phyloP scores from a whole-genome alignment of 306 rosid species.

The Pachyrhizus erosus region DNA sequence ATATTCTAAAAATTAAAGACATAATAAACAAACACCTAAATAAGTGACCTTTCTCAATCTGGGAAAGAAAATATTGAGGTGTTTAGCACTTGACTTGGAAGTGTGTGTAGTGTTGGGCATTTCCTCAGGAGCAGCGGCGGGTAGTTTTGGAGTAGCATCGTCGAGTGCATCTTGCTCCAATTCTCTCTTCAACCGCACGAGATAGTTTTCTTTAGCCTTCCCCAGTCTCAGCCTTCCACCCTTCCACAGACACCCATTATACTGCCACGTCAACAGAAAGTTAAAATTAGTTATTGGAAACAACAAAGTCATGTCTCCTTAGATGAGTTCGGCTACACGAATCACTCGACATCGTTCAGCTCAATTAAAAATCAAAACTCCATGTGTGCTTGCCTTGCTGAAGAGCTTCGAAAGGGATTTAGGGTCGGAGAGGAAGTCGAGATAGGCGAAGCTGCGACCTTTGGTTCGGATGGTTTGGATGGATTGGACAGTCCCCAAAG shows the following conservation, averaged over 20 bases:
- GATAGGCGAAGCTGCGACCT: slow-evolving; percentile 83
- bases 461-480: slow-evolving; percentile 73
- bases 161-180: slow-evolving; percentile 60
- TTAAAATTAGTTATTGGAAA: background rate
- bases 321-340: background rate
- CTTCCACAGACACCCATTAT: slow-evolving; percentile 95
- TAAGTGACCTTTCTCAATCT: slow-evolving; percentile 64
- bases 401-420: slow-evolving; percentile 81
- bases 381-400: slow-evolving; percentile 54
- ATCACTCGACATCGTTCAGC: background rate
- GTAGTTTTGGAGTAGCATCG: background rate
- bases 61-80: slow-evolving; percentile 71
- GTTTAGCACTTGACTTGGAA: slow-evolving; percentile 44
- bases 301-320: background rate
- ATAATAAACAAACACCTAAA: background rate
- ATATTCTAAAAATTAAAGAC: background rate
- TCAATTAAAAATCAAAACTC: background rate
- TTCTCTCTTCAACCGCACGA: slow-evolving; percentile 64
- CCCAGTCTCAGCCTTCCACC: slow-evolving; percentile 85
- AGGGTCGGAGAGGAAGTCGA: slow-evolving; percentile 58
- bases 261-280: slow-evolving; percentile 48
- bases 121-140: slow-evolving; percentile 1
- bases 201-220: slow-evolving; percentile 85
- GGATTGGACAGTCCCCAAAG: slow-evolving; percentile 60
- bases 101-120: background rate